phyloP scores from a whole-genome alignment of 352 stramenopile genomes.

The Globisporangium mamillatum region DNA sequence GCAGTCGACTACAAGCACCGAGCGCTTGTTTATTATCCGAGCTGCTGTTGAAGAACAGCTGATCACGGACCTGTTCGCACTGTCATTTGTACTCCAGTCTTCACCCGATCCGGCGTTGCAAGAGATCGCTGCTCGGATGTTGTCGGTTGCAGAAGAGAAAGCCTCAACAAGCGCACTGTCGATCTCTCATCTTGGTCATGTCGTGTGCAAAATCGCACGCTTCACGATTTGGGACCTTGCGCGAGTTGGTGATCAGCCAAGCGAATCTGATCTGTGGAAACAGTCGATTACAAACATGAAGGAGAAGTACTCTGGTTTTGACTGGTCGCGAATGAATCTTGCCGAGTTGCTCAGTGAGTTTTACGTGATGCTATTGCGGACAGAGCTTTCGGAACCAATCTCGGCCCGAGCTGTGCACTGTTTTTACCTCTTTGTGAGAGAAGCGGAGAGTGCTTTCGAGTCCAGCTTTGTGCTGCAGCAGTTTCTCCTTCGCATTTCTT shows the following conservation, averaged over 20 bases:
- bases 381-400: constrained; percentile 38
- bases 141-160: constrained; percentile 45
- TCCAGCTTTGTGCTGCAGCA: constrained; percentile 50
- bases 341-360: constrained; percentile 58
- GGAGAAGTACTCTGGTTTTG: constrained; percentile 60
- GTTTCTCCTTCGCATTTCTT: constrained; percentile 67
- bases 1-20: neutral
- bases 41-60: constrained; percentile 47
- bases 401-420: constrained; percentile 58
- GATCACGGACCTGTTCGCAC: constrained; percentile 66
- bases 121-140: constrained; percentile 37
- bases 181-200: constrained; percentile 54
- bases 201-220: constrained; percentile 63
- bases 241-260: constrained; percentile 24
- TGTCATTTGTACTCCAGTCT: constrained; percentile 54
- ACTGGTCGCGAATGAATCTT: constrained; percentile 63
- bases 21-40: neutral
- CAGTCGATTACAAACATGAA: constrained; percentile 61
- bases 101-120: constrained; percentile 25
- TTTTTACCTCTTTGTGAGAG: constrained; percentile 57
- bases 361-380: constrained; percentile 50
- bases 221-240: constrained; percentile 61
- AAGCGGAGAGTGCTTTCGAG: constrained; percentile 37
- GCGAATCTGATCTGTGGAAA: constrained; percentile 35
- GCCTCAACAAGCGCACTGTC: constrained; percentile 38